Evolutionary conservation across 768 basidiomycete species (phyloP).

Genomic region (Mrakia frigida): DNA sequence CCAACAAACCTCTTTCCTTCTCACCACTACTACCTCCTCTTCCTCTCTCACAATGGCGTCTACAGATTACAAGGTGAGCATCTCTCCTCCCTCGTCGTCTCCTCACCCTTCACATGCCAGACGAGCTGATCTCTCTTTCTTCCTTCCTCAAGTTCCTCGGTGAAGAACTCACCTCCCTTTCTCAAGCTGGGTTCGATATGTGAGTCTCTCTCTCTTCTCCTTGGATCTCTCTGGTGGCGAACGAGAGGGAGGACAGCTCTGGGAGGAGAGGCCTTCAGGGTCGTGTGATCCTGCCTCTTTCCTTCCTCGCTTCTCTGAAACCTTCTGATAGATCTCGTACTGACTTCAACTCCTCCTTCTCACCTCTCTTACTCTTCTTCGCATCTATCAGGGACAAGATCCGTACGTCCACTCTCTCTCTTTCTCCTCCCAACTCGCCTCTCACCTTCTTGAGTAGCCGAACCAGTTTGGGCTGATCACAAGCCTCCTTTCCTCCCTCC

Average conservation of each 20-base stretch:
- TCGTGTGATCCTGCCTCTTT: background rate
- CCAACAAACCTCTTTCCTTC: no score
- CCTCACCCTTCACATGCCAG: background rate
- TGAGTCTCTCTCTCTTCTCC: background rate
- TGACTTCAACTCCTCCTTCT: background rate
- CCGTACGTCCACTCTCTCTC: constrained; percentile 21
- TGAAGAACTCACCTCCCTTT: constrained; percentile 92
- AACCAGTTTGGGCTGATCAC: background rate
- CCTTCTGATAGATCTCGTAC: background rate
- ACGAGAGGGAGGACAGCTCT: background rate
- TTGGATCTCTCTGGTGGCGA: no score
- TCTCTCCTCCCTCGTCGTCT: background rate
- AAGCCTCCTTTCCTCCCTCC: background rate
- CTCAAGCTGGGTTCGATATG: constrained; percentile 99
- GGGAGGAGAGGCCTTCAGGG: background rate
- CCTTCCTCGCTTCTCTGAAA: background rate
- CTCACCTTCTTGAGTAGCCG: background rate
- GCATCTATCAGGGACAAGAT: constrained; percentile 27
- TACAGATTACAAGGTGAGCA: constrained; percentile 16
- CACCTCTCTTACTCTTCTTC: background rate
- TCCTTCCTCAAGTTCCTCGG: constrained; percentile 62
- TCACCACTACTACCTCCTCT: background rate
- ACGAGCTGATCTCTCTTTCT: background rate
- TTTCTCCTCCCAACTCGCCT: background rate
- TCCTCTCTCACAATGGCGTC: background rate